Base-by-base conservation (phyloP, 805 yeast species). In the Ogataea methanolica region DNA sequence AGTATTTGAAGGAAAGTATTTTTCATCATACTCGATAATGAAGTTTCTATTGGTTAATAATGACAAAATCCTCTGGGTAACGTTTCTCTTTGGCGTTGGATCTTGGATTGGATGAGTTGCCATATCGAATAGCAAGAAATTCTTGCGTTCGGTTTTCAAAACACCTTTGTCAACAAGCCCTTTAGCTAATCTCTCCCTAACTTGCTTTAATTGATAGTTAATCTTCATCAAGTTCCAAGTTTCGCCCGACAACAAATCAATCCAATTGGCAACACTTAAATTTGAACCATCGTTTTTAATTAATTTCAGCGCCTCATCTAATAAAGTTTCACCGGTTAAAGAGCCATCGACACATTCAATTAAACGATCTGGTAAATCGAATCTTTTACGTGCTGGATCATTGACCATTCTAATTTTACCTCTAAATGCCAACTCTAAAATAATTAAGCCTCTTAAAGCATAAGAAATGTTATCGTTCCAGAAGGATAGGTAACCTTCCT, bases 401-500 rank as follows among this genome's bases (percentile, higher is more conserved):
- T 88, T 88, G 43, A 90, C 85, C 73, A 94, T 81, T 46, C 90
- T 77, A 59, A 94, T 88, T 62, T 88, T 87, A 49, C 90, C 91
- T 57, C 97, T 80, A 60, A 94, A 80, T 2, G 97, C 96, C 67
- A 94, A 76, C 68, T 94, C 99, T 64, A 94, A 77, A 45, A 94
- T 62, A 50, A 94, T 92, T 65, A 97, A 86, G 12, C 99, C 99
- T 59, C 99, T 82, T 50, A 94, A 75, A 1, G 97, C 96, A 70
- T 94, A 94, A 22, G 97, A 89, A 46, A 94, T 91, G 68, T 89
- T 91, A 68, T 94, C 99, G 65, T 94, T 94, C 99, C 99, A 94
- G 69, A 94, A 94, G 29, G 97, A 89, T 40, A 94, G 74, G 66
- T 92, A 90, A 12, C 99, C 99, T 68, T 94, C 98, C 58, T 87